Evolutionary conservation across 768 basidiomycete genomes (phyloP).

Genomic region (Trichaptum fuscoviolaceum): DNA sequence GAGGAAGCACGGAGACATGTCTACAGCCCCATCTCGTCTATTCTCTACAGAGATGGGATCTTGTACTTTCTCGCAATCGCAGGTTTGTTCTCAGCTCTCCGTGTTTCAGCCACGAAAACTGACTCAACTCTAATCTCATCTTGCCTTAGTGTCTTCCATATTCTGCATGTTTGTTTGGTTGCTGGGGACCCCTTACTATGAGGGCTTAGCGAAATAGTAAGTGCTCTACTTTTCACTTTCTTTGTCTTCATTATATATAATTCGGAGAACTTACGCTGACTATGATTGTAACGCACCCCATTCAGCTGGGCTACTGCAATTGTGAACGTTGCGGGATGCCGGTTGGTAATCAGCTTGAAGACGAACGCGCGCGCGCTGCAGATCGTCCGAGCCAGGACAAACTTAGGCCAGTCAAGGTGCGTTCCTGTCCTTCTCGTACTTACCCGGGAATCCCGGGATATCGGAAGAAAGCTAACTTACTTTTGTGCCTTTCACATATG

Average conservation of each 20-base stretch:
- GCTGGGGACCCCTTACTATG: not conserved
- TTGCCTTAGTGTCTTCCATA: not conserved
- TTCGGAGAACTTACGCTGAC: not conserved
- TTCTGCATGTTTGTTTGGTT: conserved; percentile 6
- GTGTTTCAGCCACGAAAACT: not conserved
- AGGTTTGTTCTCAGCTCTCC: not conserved
- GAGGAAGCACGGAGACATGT: not conserved
- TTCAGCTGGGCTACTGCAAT: conserved; percentile 1
- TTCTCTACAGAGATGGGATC: conserved; percentile 2
- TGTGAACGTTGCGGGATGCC: not conserved
- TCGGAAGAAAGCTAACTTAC: too few species aligned
- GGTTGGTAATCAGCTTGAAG: conserved; percentile 1
- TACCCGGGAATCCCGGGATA: too few species aligned
- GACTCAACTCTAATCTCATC: not conserved
- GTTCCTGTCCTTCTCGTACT: not conserved
- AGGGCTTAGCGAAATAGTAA: not conserved
- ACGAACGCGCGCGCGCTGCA: not conserved
- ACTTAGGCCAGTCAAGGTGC: not conserved
- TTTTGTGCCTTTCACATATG: not conserved
- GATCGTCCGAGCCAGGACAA: not conserved
- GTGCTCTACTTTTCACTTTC: not conserved
- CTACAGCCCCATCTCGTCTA: not conserved
- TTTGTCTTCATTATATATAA: not conserved
- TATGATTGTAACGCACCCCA: not conserved
- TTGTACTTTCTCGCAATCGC: conserved; percentile 4